Conservation (phyloP, 768 basidiomycete species). For the Leccinellum rugosiceps region DNA sequence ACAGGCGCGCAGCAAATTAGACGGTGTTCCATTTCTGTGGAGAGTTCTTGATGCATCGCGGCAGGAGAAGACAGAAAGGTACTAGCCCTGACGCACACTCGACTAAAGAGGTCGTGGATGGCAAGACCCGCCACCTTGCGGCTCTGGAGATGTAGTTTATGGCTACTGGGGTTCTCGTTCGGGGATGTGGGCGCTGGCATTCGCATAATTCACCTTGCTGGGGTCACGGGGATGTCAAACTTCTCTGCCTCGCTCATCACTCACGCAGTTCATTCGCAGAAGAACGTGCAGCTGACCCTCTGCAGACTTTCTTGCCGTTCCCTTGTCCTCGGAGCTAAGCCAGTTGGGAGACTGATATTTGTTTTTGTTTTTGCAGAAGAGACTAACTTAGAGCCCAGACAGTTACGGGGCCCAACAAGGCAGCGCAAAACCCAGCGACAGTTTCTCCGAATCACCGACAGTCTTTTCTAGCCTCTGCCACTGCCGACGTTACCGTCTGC, state of each 20-base stretch:
- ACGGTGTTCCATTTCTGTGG: constrained; percentile 1
- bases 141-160: constrained; percentile 6
- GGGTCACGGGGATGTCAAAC: constrained; percentile 16
- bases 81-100: constrained; percentile 4
- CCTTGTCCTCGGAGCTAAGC: constrained; percentile 1
- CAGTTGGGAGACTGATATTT: constrained; percentile 11
- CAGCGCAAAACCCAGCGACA: constrained; percentile 20
- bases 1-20: not conserved
- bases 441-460: constrained; percentile 19
- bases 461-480: not conserved
- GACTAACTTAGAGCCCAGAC: too few relatives aligned
- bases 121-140: constrained; percentile 3
- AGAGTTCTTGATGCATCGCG: not conserved
- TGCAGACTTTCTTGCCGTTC: constrained; percentile 1
- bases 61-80: not conserved
- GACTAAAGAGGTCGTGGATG: constrained; percentile 3
- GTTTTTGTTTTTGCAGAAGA: constrained; percentile 18
- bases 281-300: constrained; percentile 10
- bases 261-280: constrained; percentile 13
- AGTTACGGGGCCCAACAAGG: not conserved
- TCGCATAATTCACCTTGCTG: constrained; percentile 9
- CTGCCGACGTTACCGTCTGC: too few relatives aligned
- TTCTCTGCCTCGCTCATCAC: constrained; percentile 23
- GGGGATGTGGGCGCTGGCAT: constrained; percentile 7
- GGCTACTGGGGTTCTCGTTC: constrained; percentile 7